phyloP scores from a whole-genome alignment of 305 asterid genomes.

The Nicotiana rustica region DNA sequence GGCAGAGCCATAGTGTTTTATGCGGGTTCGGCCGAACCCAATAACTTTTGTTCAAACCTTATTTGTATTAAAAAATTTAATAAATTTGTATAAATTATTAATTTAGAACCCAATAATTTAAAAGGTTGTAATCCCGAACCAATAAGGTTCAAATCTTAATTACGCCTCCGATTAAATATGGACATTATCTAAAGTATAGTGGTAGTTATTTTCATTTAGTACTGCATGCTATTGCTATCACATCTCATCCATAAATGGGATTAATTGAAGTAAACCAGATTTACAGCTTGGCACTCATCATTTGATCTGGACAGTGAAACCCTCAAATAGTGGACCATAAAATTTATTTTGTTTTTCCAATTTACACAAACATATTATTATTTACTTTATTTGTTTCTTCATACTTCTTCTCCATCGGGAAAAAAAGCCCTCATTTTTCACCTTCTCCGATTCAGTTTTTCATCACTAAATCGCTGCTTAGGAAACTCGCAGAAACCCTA shows the following conservation, averaged over 20 bases:
- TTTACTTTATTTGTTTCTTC: not conserved
- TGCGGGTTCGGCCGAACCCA: no score
- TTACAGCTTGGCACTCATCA: constrained; percentile 28
- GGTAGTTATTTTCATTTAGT: not conserved
- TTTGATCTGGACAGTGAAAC: not conserved
- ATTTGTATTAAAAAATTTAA: no score
- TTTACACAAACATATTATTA: not conserved
- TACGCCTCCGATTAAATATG: no score
- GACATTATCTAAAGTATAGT: no score
- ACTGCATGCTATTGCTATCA: not conserved
- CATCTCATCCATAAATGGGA: constrained; percentile 5
- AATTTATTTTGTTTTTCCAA: not conserved
- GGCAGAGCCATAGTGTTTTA: no score
- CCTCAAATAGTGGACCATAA: not conserved
- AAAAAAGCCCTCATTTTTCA: constrained; percentile 28
- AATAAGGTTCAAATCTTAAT: no score
- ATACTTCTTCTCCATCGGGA: constrained; percentile 29
- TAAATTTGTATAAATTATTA: no score
- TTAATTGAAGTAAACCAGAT: constrained; percentile 29
- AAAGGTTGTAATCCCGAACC: no score
- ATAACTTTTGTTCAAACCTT: no score
- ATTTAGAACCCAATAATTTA: no score
- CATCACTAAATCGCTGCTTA: constrained; percentile 20
- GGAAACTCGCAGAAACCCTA: not conserved
- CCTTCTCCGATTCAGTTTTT: constrained; percentile 14